A percentile compares a stretch with the other conserved stretches of the same genome.
phyloP scores from a whole-genome alignment of 1,284 basidiomycete genomes.

The Ganoderma meredithae region DNA sequence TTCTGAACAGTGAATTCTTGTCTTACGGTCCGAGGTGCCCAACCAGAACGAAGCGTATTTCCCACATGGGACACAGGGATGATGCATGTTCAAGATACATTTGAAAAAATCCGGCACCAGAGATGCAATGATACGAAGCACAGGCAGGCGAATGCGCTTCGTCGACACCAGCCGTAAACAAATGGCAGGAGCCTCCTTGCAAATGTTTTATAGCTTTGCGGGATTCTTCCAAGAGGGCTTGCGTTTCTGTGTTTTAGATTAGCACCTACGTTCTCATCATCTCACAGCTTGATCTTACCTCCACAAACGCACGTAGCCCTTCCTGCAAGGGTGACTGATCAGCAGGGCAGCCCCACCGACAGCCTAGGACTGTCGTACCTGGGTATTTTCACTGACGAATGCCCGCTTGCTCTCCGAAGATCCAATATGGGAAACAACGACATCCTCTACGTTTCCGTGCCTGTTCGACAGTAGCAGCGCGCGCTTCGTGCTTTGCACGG shows the following conservation, averaged over 20 bases:
- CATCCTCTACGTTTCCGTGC: constrained; percentile 61
- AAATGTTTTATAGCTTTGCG: constrained; percentile 53
- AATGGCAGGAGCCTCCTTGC: not conserved
- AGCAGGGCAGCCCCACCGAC: not conserved
- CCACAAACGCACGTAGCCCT: constrained; percentile 51
- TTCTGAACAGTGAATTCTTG: too few relatives aligned
- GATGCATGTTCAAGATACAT: too few relatives aligned
- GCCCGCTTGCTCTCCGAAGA: constrained; percentile 60
- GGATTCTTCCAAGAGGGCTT: constrained; percentile 66
- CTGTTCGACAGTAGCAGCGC: constrained; percentile 63
- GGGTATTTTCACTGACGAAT: constrained; percentile 78
- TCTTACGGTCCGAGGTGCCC: too few relatives aligned
- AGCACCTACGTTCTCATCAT: not conserved
- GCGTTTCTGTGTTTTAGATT: constrained; percentile 55
- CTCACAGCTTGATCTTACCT: constrained; percentile 39
- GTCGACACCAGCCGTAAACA: too few relatives aligned
- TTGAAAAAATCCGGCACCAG: not conserved
- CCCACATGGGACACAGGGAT: too few relatives aligned
- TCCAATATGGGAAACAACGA: constrained; percentile 56
- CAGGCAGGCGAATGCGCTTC: too few relatives aligned
- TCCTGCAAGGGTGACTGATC: constrained; percentile 46
- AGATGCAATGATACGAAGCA: too few relatives aligned
- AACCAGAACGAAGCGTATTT: too few relatives aligned
- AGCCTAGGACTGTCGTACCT: constrained; percentile 48
- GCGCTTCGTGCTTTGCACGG: constrained; percentile 80